Evolutionary conservation across 192 early-diverging fungal species (phyloP), one percentile per base, ranked within the genome.

Genomic region (Coemansia sp.): DNA sequence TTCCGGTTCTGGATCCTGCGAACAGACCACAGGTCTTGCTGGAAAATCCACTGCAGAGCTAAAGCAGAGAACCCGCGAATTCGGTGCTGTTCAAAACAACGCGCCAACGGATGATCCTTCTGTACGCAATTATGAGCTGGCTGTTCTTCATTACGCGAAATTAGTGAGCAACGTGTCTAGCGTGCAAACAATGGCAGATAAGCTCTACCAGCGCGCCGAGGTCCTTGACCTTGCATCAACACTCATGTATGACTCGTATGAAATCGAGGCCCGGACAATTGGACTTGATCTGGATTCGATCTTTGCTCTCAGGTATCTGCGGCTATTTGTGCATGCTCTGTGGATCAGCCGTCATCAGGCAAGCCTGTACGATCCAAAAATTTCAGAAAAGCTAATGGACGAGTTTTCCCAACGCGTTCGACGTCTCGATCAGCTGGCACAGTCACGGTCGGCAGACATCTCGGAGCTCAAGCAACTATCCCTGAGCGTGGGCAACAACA

Each of bases 261-360:
- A 45, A 50, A 18, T 76, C 10, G 74, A 73, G n/a, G 64, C 60
- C 2, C 60, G 74, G 5, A 68, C 75, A 4, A 12, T 65, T 4
- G 79, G 79, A 3, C 74, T 82, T 17, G 67, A 64, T 57, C 56
- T 63, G 0, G 25, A 10, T 11, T 60, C 67, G 36, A 56, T 55
- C 2, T 48, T 61, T 5, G 67, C 74, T 2, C 71, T 82, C 20
- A 40, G 38, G 2, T 67, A 68, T 34, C 30, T 73, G 5, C 74
- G 74, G 7, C 22, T 76, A 10, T 71, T 82, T 16, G 79, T 71
- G 10, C 79, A 82, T 30, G 71, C 75, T 0, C 52, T 45, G 16
- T 82, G 79, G 79, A 42, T 82, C 31, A 7, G 54, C 18, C 45
- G 52, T 1, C 79, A 69, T 38, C 17, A 36, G 11, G 31, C 56